Base-by-base conservation (phyloP, 1,139 yeast species). In the Taphrina betulina region DNA sequence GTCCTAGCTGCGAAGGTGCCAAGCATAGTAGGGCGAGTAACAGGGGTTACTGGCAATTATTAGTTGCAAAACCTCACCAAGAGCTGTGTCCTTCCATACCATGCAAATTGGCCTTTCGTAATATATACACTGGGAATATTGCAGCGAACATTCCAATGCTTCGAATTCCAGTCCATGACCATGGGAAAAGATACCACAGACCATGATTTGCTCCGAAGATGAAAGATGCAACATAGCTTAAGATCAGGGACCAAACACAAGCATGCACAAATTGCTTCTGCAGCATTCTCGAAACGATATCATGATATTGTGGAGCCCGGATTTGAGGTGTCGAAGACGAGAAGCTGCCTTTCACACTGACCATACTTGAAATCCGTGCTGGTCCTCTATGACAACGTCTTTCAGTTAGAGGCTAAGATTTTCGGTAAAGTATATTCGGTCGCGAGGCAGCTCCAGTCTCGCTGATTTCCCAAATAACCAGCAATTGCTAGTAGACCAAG, bases 251-350 rank as follows among this genome's bases (percentile, higher is more conserved):
- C 17, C 38, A 50, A 26, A 40, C 36, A 33, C 54, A 50, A 3
- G 54, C 33, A 20, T 50, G 54, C 3, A 50, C 40, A 16, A 50
- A 50, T 19, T 42, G 54, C 17, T 50, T 50, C 17, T 50, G 54
- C 19, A 50, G 35, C 8, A 35, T 29, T 31, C 43, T 33, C 23
- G 54, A 50, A 17, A 22, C 40, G 16, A 50, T 40, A 10, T 31
- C 33, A 19, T 40, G 54, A 33, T 50, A 50, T 5, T 22, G 19
- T 1, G 46, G 38, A 5, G 46, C 46, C 10, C 20, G 33, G 5
- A 22, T 24, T 17, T 22, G 24, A 5, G 35, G 22, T 7, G 19
- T n/a, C 17, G 20, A 23, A 5, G 43, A 7, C 12, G 12, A 12
- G 33, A 50, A 50, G 26, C 54, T 50, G 33, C 40, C 43, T 7